Evolutionary conservation across 805 yeast species (phyloP).

Genomic region (Saturnispora ahearnii): DNA sequence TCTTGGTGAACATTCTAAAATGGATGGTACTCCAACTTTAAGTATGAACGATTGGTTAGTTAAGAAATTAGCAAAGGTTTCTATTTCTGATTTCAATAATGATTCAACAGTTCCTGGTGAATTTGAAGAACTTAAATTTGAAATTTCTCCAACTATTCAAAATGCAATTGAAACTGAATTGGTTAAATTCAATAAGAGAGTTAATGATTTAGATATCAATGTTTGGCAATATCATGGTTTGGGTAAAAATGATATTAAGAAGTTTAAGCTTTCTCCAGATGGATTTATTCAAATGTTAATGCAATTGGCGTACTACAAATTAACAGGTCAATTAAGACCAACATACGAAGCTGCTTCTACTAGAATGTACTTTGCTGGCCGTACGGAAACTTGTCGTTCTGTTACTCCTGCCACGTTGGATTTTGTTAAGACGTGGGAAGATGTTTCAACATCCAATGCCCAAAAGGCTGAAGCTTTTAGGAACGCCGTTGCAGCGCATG

Average conservation of each 20-base stretch:
- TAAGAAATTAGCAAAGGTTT: slow-evolving; percentile 40
- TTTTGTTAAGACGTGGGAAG: slow-evolving; percentile 70
- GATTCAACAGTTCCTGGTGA: background rate
- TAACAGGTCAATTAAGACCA: slow-evolving; percentile 72
- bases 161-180: slow-evolving; percentile 48
- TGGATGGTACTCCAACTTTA: slow-evolving; percentile 97
- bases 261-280: slow-evolving; percentile 83
- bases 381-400: slow-evolving; percentile 89
- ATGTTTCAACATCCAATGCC: slow-evolving; percentile 37
- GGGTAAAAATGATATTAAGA: slow-evolving; percentile 81
- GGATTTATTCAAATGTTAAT: slow-evolving; percentile 85
- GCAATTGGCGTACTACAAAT: slow-evolving; percentile 83
- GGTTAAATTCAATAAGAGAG: slow-evolving; percentile 44
- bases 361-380: slow-evolving; percentile 76
- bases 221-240: slow-evolving; percentile 75
- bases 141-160: slow-evolving; percentile 44
- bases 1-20: slow-evolving; percentile 91
- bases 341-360: slow-evolving; percentile 97
- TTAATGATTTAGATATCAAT: slow-evolving; percentile 58
- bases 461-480: slow-evolving; percentile 63
- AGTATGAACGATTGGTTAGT: slow-evolving; percentile 73
- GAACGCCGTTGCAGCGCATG: slow-evolving; percentile 66
- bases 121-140: slow-evolving; percentile 40
- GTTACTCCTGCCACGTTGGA: slow-evolving; percentile 63
- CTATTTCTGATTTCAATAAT: slow-evolving; percentile 13